Evolutionary conservation across 805 yeast species (phyloP).

Genomic region (Candida suzukii): DNA sequence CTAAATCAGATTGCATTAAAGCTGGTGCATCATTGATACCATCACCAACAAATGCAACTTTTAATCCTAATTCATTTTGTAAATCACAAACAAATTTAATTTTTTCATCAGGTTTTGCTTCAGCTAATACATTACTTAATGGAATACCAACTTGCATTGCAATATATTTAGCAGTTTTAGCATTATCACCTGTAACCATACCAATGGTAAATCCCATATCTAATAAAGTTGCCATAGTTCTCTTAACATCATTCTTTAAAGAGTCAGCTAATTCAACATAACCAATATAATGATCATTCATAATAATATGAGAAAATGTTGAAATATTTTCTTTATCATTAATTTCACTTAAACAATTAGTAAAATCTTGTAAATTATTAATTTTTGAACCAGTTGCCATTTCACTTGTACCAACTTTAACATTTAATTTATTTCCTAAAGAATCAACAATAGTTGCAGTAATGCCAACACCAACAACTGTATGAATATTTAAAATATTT

Average conservation of each 20-base stretch:
- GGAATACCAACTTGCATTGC: conserved; percentile 67
- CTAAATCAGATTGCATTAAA: conserved; percentile 77
- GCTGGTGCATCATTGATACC: conserved; percentile 99
- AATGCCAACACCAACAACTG: conserved; percentile 40
- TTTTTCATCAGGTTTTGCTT: conserved; percentile 72
- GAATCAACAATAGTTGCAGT: conserved; percentile 17
- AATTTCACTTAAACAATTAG: conserved; percentile 6
- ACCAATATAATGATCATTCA: conserved; percentile 57
- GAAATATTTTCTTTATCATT: conserved; percentile 6
- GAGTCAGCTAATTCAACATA: conserved; percentile 60
- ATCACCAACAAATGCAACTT: conserved; percentile 90
- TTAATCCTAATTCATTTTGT: conserved; percentile 32
- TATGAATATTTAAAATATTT: conserved; percentile 27
- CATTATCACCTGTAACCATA: conserved; percentile 86
- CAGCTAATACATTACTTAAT: conserved; percentile 58
- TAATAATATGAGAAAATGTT: conserved; percentile 32
- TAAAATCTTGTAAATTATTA: conserved; percentile 14
- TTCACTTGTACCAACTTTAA: conserved; percentile 50
- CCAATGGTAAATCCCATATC: conserved; percentile 56
- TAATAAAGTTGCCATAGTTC: conserved; percentile 49
- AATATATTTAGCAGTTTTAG: conserved; percentile 51
- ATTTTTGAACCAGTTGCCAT: conserved; percentile 26
- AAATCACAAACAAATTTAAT: conserved; percentile 55
- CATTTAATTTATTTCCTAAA: conserved; percentile 18
- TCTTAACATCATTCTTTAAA: conserved; percentile 56